phyloP scores from a whole-genome alignment of 345 rosid species.

The Populus davidiana region DNA sequence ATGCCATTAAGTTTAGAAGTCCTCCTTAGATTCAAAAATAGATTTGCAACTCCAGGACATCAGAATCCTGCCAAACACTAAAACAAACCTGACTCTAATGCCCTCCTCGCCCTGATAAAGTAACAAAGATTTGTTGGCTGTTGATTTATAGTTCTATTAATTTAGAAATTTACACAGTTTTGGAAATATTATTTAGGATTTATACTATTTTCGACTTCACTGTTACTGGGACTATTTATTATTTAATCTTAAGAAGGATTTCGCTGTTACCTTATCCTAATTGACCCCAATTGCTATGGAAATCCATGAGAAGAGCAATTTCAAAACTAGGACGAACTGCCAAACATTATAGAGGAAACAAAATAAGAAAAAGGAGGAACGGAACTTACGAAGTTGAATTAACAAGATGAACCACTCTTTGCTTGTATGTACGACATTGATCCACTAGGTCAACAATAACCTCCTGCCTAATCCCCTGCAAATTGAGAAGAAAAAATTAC shows the following conservation, averaged over 20 bases:
- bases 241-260: background rate
- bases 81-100: background rate
- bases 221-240: background rate
- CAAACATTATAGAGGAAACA: background rate
- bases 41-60: background rate
- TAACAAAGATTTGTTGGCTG: too few species aligned
- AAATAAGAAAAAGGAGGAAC: background rate
- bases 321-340: background rate
- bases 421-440: conserved; percentile 94
- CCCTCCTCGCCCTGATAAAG: background rate
- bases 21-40: background rate
- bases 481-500: conserved; percentile 17
- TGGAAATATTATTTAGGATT: background rate
- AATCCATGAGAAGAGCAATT: background rate
- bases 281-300: background rate
- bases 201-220: background rate
- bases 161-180: background rate
- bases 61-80: background rate
- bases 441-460: conserved; percentile 95
- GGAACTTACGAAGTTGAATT: conserved; percentile 89
- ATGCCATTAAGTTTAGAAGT: background rate
- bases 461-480: conserved; percentile 91
- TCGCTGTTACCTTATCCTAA: background rate
- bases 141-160: too few species aligned
- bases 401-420: conserved; percentile 96